These are phyloP conservation scores for Phytophthora crassamura DNA, from an alignment of 352 stramenopile species.

Conservation along the genomic window DNA sequence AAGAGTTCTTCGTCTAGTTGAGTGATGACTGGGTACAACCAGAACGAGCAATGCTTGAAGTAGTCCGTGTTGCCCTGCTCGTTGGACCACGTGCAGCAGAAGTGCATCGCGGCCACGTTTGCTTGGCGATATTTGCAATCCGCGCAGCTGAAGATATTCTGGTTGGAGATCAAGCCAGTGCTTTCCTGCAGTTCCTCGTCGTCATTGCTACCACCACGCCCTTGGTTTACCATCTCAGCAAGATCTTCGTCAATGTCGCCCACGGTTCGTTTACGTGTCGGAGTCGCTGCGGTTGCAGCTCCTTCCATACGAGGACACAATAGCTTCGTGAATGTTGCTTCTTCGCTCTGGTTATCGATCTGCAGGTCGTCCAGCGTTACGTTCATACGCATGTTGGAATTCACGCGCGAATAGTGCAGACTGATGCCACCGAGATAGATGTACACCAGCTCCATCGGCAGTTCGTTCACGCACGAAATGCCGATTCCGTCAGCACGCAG, in stretches of 20 bases:
- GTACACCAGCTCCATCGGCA: slow-evolving; percentile 89
- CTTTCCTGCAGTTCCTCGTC: slow-evolving; percentile 35
- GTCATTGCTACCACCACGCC: slow-evolving; percentile 22
- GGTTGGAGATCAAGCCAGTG: slow-evolving; percentile 62
- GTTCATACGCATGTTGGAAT: slow-evolving; percentile 87
- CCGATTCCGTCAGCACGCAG: slow-evolving; percentile 80
- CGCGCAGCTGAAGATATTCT: slow-evolving; percentile 82
- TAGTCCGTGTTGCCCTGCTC: slow-evolving; percentile 90
- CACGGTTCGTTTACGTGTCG: slow-evolving; percentile 44
- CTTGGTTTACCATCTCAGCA: slow-evolving; percentile 49
- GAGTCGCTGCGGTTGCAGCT: slow-evolving; percentile 12
- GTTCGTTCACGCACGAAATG: slow-evolving; percentile 88
- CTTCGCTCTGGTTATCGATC: slow-evolving; percentile 87
- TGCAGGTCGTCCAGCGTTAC: slow-evolving; percentile 88
- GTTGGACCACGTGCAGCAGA: slow-evolving; percentile 91
- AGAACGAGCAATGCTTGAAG: slow-evolving; percentile 91
- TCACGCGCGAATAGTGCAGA: slow-evolving; percentile 74
- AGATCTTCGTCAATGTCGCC: slow-evolving; percentile 61
- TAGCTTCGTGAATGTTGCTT: slow-evolving; percentile 87
- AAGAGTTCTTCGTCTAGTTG: slow-evolving; percentile 89
- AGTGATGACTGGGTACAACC: slow-evolving; percentile 84
- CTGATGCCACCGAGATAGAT: slow-evolving; percentile 86
- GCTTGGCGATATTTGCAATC: slow-evolving; percentile 85
- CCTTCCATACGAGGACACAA: slow-evolving; percentile 75
- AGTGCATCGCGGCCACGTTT: slow-evolving; percentile 85